Evolutionary conservation across 345 rosid genomes (phyloP).

Genomic region (Bretschneidera sinensis): DNA sequence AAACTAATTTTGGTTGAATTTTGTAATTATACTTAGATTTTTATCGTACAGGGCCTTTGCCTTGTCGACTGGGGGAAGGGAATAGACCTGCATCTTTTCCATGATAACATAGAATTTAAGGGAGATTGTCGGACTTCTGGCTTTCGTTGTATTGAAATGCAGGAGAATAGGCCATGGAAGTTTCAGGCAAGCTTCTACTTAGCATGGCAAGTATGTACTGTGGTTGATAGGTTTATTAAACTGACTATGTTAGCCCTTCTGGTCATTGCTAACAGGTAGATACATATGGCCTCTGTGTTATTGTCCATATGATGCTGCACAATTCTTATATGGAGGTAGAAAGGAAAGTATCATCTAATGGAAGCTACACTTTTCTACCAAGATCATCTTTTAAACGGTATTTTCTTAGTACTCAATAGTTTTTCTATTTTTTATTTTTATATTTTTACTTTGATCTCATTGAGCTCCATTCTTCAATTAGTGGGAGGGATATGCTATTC

Average conservation of each 20-base stretch:
- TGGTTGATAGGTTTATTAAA: slow-evolving; percentile 4
- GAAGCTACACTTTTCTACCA: slow-evolving; percentile 50
- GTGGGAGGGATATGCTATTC: no score
- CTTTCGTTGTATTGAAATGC: slow-evolving; percentile 87
- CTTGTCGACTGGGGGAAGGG: slow-evolving; percentile 98
- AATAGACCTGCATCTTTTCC: slow-evolving; percentile 78
- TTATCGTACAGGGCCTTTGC: slow-evolving; percentile 70
- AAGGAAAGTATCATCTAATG: slow-evolving; percentile 46
- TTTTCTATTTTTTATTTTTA: no score
- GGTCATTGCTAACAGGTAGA: slow-evolving; percentile 53
- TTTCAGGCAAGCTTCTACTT: slow-evolving; percentile 59
- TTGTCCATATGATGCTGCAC: slow-evolving; percentile 86
- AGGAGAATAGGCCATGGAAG: slow-evolving; percentile 81
- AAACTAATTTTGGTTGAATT: slow-evolving; percentile 9
- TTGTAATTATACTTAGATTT: no score
- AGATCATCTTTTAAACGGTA: slow-evolving; percentile 71
- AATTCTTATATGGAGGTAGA: slow-evolving; percentile 63
- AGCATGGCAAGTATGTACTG: slow-evolving; percentile 11
- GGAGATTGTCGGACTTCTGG: slow-evolving; percentile 95
- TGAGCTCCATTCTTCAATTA: no score
- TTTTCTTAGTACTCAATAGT: no score
- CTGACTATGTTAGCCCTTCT: slow-evolving; percentile 10
- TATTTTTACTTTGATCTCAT: not conserved
- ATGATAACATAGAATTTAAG: slow-evolving; percentile 43
- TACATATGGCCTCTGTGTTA: slow-evolving; percentile 74